Evolutionary conservation across 2,329 filamentous ascomycete species (phyloP), one percentile per base, ranked within the genome.

Genomic region (Aspergillus floridensis): DNA sequence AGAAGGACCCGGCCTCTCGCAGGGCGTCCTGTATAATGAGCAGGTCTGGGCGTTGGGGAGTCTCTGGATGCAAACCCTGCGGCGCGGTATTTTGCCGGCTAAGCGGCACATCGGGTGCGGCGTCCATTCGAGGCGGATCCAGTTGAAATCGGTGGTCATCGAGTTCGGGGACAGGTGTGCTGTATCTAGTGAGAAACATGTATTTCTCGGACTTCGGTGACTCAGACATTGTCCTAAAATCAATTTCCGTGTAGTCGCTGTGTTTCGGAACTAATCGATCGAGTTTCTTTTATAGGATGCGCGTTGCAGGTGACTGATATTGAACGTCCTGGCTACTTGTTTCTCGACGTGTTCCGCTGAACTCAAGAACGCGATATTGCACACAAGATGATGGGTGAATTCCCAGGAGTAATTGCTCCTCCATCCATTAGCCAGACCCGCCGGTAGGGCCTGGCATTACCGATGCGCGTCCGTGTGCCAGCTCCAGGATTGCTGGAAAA

Each of bases 71-170:
- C 63, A 77, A 70, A 49, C 80, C 80, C 66, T 82, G 81, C 67
- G 82, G 72, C 4, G 66, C 63, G 74, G 70, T 82, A 76, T 70
- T 65, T 51, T 71, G 67, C 46, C 66, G 66, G 50, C 63, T 65
- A 49, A 69, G 56, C 21, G 68, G 69, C 67, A 66, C 75, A 74
- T 67, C 79, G 69, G 59, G 79, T 71, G 65, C 68, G 49, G 66
- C 66, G 59, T 75, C 72, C 59, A 70, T 68, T 59, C 69, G 69
- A 16, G 71, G 67, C 48, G 68, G 66, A 70, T 80, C 65, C 72
- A 79, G 61, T 69, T 72, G 72, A 68, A 72, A 85, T 71, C 92
- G 89, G 78, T 97, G 93, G 74, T 97, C 92, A 73, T 97, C 92
- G 51, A 97, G 84, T 65, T 87, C 84, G 66, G 83, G 84, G 59